These are phyloP conservation scores for Hypoxylon sp. DNA, from an alignment of 2,329 filamentous ascomycete genomes.

Conservation along the genomic window DNA sequence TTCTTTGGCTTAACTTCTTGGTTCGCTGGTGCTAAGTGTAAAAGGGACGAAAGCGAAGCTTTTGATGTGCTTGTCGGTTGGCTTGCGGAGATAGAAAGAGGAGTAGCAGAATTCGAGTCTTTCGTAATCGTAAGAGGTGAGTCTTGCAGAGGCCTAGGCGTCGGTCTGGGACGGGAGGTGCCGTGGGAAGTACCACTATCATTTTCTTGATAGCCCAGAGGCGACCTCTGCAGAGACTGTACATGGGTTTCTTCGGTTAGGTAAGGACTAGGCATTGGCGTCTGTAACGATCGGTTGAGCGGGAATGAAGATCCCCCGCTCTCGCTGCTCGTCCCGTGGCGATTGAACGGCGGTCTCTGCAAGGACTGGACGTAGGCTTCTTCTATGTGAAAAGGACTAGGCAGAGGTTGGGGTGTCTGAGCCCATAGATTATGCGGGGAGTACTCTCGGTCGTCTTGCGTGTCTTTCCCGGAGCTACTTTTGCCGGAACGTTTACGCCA, in stretches of 20 bases:
- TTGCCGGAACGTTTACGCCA: slow-evolving; percentile 58
- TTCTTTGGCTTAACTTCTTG: slow-evolving; percentile 31
- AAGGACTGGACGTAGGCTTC: slow-evolving; percentile 48
- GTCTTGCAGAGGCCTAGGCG: slow-evolving; percentile 7
- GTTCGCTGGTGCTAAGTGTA: neutral
- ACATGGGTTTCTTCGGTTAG: slow-evolving; percentile 66
- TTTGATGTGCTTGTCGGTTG: slow-evolving; percentile 3
- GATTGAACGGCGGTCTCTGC: slow-evolving; percentile 43
- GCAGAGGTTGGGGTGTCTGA: slow-evolving; percentile 19
- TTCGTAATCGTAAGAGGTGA: slow-evolving; percentile 27
- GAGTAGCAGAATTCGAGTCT: slow-evolving; percentile 27
- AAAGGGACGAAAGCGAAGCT: slow-evolving; percentile 8
- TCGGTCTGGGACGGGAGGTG: slow-evolving; percentile 4
- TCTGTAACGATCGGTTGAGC: slow-evolving; percentile 45
- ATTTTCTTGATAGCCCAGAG: slow-evolving; percentile 21
- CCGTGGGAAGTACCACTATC: slow-evolving; percentile 12
- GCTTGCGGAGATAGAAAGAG: slow-evolving; percentile 1
- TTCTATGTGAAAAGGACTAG: slow-evolving; percentile 47
- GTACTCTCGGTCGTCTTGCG: slow-evolving; percentile 39
- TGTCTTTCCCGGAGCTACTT: slow-evolving; percentile 46
- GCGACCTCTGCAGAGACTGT: slow-evolving; percentile 60
- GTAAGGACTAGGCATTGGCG: slow-evolving; percentile 59
- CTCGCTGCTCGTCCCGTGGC: slow-evolving; percentile 40
- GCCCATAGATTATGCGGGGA: slow-evolving; percentile 26
- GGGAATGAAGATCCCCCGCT: slow-evolving; percentile 39